Percentiles rank a stretch among this genome's conserved stretches.
Evolutionary conservation across 192 early-diverging fungal species (phyloP).

Genomic region (Coemansia sp.): DNA sequence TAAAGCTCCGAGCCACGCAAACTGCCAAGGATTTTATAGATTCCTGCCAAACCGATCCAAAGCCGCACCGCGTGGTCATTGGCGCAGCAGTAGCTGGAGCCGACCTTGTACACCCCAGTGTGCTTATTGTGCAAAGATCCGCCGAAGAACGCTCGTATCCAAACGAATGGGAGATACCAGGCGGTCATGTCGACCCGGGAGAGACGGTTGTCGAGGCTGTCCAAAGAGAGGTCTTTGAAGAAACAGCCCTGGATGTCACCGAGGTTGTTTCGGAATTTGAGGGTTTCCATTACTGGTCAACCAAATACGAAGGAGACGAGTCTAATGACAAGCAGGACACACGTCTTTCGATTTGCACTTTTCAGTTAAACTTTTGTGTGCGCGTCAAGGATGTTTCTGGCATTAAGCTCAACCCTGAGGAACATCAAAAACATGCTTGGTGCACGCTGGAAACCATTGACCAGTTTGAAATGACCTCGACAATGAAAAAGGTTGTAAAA

Average conservation of each 20-base stretch:
- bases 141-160: constrained; percentile 41
- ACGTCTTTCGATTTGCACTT: constrained; percentile 14
- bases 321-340: not conserved
- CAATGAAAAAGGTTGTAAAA: constrained; percentile 37
- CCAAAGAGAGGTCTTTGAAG: constrained; percentile 45
- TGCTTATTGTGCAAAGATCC: constrained; percentile 47
- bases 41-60: constrained; percentile 3
- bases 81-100: constrained; percentile 33
- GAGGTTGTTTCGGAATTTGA: constrained; percentile 31
- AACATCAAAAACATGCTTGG: constrained; percentile 44
- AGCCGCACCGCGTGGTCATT: constrained; percentile 40
- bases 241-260: constrained; percentile 36
- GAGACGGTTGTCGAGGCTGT: constrained; percentile 43
- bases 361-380: constrained; percentile 50
- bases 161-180: constrained; percentile 53
- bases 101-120: not conserved
- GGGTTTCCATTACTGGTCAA: constrained; percentile 36
- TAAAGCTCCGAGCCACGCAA: constrained; percentile 13
- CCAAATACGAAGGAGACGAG: constrained; percentile 31
- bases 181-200: constrained; percentile 42
- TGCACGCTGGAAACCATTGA: constrained; percentile 30
- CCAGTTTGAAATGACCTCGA: constrained; percentile 32
- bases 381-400: not conserved
- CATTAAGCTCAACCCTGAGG: constrained; percentile 25
- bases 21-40: constrained; percentile 14